Conservation (phyloP, 2,329 filamentous ascomycete species). For the Ilyonectria robusta region DNA sequence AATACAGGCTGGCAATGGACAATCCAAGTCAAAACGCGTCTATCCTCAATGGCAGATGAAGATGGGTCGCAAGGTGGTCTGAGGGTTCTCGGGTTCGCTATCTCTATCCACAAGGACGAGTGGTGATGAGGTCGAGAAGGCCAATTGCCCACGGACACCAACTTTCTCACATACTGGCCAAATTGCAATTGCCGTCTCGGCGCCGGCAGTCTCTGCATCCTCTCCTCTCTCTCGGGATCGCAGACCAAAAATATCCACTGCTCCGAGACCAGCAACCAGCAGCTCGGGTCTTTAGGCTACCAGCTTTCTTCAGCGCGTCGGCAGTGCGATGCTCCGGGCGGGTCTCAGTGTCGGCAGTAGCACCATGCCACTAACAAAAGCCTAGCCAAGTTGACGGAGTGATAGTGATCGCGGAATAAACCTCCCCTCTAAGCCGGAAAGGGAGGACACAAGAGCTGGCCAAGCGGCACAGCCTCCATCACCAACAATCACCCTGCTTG, state of each 20-base stretch:
- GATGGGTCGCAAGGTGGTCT: conserved; percentile 11
- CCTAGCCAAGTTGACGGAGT: conserved; percentile 3
- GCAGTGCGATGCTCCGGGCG: background rate
- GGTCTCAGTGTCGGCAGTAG: conserved; percentile 4
- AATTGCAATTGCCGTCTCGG: conserved; percentile 12
- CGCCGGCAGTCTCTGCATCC: background rate
- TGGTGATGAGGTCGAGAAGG: background rate
- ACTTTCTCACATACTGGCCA: background rate
- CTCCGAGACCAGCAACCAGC: conserved; percentile 25
- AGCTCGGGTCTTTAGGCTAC: conserved; percentile 3
- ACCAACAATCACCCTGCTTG: background rate
- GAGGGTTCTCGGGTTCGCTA: conserved; percentile 4
- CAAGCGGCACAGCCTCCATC: conserved; percentile 19
- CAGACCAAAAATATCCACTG: conserved; percentile 11
- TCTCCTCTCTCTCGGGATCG: background rate
- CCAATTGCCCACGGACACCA: background rate
- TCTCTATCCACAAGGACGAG: conserved; percentile 6
- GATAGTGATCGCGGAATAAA: background rate
- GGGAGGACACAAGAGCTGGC: background rate
- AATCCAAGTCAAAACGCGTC: background rate
- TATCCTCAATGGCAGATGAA: background rate
- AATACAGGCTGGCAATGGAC: background rate
- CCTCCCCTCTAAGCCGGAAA: background rate
- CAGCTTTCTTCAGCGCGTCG: background rate
- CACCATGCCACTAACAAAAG: conserved; percentile 6